phyloP scores from a whole-genome alignment of 805 yeast genomes.

The Starmerella floris region DNA sequence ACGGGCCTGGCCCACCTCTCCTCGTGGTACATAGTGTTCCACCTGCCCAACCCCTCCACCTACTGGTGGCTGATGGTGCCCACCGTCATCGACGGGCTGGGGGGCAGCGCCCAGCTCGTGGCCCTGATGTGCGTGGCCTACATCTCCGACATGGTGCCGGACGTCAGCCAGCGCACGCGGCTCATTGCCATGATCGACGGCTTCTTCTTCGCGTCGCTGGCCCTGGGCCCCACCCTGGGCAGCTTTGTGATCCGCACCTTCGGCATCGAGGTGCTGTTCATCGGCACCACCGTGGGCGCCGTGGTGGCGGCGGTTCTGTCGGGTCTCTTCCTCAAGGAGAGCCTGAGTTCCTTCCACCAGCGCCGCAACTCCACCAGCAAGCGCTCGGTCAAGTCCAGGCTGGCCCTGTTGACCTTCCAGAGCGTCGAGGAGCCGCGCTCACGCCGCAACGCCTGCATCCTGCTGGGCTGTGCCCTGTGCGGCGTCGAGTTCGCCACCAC shows the following conservation, averaged over 20 bases:
- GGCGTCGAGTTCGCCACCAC: constrained; percentile 17
- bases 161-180: constrained; percentile 17
- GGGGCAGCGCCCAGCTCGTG: constrained; percentile 18
- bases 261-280: constrained; percentile 16
- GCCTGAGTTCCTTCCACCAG: constrained; percentile 15
- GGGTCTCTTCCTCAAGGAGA: constrained; percentile 15
- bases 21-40: constrained; percentile 21
- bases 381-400: constrained; percentile 4
- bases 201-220: constrained; percentile 17
- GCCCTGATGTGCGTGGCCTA: constrained; percentile 18
- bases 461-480: constrained; percentile 15
- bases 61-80: constrained; percentile 22
- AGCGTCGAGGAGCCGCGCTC: constrained; percentile 11
- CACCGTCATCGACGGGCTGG: constrained; percentile 15
- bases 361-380: constrained; percentile 15
- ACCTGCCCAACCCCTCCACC: constrained; percentile 10
- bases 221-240: constrained; percentile 20
- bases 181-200: constrained; percentile 19
- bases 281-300: constrained; percentile 6
- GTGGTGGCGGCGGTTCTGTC: constrained; percentile 8
- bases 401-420: constrained; percentile 13
- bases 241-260: constrained; percentile 11
- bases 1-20: constrained; percentile 9
- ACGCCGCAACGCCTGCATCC: constrained; percentile 20
- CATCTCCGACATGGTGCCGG: constrained; percentile 19